Base-by-base conservation (phyloP, 2,329 filamentous ascomycete genomes). In the Clonostachys byssicola region DNA sequence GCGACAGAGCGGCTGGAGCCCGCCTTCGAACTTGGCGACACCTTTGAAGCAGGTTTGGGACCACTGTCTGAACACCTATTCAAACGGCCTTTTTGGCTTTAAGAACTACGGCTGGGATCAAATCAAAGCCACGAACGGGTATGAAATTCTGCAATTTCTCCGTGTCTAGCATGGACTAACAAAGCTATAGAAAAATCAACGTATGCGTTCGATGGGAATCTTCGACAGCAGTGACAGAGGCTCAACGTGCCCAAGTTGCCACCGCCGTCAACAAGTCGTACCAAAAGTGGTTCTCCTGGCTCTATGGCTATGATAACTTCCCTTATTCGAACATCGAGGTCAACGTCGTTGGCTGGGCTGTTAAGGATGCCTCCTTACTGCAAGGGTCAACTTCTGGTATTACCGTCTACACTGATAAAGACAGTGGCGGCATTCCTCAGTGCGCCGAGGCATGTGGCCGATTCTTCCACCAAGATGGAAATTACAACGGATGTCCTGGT, bases 121-220 rank as follows among this genome's bases (percentile, higher is more conserved):
- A 18, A n/a, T 39, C 17, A n/a, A 18, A n/a, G 36, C 36, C 36
- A 39, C 36, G 14, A 8, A 39, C 7, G 36, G 36, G 36, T 39
- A 39, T n/a, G 23, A 10, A 30, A 30, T 4, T 30, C 23, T 30
- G 8, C 23, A 30, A 9, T 30, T 30, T 8, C 8, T 30, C 8
- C 23, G 23, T 30, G 8, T 10, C 10, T 3, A 30, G 23, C 23
- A 10, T 30, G 23, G 4, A 30, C 23, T 30, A 30, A 30, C 23
- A 30, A 4, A 10, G 3, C 9, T 30, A 8, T 18, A 39, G 36
- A n/a, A n/a, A n/a, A n/a, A 39, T 39, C 36, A 39, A 39, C 36
- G 64, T 67, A 54, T 74, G 70, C 45, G 69, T 74, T 5, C 65
- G 71, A 40, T 74, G 71, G 71, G 70, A 74, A 47, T 70, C 66